A percentile compares a stretch with the other conserved stretches of the same genome.
phyloP scores from a whole-genome alignment of 1,284 basidiomycete species.

The Grifola frondosa region DNA sequence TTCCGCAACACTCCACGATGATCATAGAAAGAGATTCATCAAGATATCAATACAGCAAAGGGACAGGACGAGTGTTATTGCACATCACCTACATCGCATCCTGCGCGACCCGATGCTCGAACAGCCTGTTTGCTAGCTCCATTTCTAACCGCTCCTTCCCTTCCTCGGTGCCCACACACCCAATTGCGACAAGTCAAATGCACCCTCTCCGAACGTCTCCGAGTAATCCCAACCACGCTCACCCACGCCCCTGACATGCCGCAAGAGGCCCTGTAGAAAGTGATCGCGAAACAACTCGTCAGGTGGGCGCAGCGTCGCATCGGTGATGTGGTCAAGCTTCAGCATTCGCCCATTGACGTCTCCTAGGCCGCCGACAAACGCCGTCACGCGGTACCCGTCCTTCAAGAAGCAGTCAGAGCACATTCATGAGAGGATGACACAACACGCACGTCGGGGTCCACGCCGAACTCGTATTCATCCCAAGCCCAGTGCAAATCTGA shows the following conservation, averaged over 20 bases:
- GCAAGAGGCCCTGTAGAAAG: conserved; percentile 24
- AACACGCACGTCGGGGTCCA: conserved; percentile 22
- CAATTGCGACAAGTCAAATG: conserved; percentile 19
- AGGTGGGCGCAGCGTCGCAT: conserved; percentile 22
- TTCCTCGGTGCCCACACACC: conserved; percentile 17
- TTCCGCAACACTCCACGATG: not conserved
- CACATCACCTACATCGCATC: too few relatives aligned
- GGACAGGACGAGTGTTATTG: too few relatives aligned
- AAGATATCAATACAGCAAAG: too few relatives aligned
- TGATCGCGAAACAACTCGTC: conserved; percentile 26
- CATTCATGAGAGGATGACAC: too few relatives aligned
- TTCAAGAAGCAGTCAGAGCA: conserved; percentile 8
- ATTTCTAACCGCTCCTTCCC: conserved; percentile 23
- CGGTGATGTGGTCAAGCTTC: conserved; percentile 23
- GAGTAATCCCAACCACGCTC: conserved; percentile 21
- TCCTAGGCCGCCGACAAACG: conserved; percentile 17
- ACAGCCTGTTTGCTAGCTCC: conserved; percentile 18
- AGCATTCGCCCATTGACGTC: conserved; percentile 19
- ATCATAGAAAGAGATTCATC: too few relatives aligned
- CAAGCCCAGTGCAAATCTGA: conserved; percentile 21
- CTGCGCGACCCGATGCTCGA: conserved; percentile 9
- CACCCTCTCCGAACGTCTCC: conserved; percentile 8
- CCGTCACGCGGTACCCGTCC: conserved; percentile 21
- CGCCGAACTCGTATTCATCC: conserved; percentile 24
- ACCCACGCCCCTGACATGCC: conserved; percentile 22